A percentile compares a stretch with the other conserved stretches of the same genome.
Conservation (phyloP, 805 yeast genomes). For the Candida verbasci region DNA sequence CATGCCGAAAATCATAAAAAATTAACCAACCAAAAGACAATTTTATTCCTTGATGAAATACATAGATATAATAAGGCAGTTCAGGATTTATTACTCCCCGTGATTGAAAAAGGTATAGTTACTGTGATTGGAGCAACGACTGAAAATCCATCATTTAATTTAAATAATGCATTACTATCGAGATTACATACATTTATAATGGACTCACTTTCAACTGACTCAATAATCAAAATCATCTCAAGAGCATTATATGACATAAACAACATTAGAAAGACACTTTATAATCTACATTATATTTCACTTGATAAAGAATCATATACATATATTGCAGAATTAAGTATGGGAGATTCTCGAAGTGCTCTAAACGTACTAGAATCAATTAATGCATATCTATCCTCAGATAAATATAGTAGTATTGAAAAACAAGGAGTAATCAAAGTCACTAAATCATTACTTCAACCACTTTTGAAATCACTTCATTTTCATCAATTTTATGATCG, state of each 20-base stretch:
- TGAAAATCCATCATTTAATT: conserved; percentile 59
- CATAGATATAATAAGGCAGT: conserved; percentile 41
- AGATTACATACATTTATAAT: conserved; percentile 42
- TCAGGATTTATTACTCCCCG: conserved; percentile 40
- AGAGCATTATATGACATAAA: conserved; percentile 46
- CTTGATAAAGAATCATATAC: conserved; percentile 55
- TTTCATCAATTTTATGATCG: conserved; percentile 67
- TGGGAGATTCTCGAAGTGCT: conserved; percentile 88
- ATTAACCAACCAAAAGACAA: conserved; percentile 37
- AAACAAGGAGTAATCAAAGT: conserved; percentile 36
- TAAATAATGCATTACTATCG: conserved; percentile 40
- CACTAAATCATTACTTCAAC: conserved; percentile 35
- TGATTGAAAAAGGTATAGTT: conserved; percentile 35
- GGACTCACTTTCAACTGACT: conserved; percentile 32
- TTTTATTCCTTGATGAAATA: conserved; percentile 39
- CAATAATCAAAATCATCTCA: conserved; percentile 30
- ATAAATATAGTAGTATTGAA: conserved; percentile 17
- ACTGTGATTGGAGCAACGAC: conserved; percentile 44
- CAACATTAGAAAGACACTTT: conserved; percentile 51
- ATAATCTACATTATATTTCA: conserved; percentile 46
- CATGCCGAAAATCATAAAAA: conserved; percentile 33
- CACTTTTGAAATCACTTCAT: conserved; percentile 39
- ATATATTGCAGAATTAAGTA: conserved; percentile 66
- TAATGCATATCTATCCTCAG: conserved; percentile 47
- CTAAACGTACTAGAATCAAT: conserved; percentile 74